These are phyloP conservation scores for Talaromyces stipitatus DNA, from an alignment of 495 filamentous ascomycete genomes.

Conservation along the genomic window DNA sequence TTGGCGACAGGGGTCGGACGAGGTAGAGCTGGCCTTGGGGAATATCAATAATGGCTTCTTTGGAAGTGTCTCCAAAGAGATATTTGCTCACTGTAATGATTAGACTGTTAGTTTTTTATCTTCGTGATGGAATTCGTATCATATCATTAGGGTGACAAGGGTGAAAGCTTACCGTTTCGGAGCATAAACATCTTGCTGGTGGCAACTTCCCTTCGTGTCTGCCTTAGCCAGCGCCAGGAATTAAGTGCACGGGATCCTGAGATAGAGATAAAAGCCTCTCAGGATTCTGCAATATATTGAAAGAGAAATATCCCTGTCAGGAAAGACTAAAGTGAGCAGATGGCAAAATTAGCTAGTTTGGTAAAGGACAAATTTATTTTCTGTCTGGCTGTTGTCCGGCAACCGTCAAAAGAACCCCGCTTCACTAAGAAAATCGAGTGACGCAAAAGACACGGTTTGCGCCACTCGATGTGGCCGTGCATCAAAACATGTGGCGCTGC, in stretches of 20 bases:
- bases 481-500: neutral
- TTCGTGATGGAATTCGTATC: neutral
- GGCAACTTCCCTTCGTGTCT: slow-evolving; percentile 20
- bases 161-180: slow-evolving; percentile 49
- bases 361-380: neutral
- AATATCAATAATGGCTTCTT: slow-evolving; percentile 90
- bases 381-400: neutral
- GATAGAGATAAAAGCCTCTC: neutral
- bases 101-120: slow-evolving; percentile 12
- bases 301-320: too few species aligned
- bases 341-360: neutral
- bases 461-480: neutral
- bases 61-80: slow-evolving; percentile 84
- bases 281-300: neutral
- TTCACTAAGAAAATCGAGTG: neutral
- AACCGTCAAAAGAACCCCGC: neutral
- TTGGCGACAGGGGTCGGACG: slow-evolving; percentile 87
- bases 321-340: too few species aligned
- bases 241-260: neutral
- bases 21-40: slow-evolving; percentile 95
- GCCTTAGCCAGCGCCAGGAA: neutral
- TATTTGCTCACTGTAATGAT: slow-evolving; percentile 67
- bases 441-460: neutral
- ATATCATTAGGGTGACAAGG: slow-evolving; percentile 17
- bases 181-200: slow-evolving; percentile 60